Evolutionary conservation across 2,329 filamentous ascomycete genomes (phyloP), one percentile per base, ranked within the genome.

Genomic region (Aspergillus fumigatus): DNA sequence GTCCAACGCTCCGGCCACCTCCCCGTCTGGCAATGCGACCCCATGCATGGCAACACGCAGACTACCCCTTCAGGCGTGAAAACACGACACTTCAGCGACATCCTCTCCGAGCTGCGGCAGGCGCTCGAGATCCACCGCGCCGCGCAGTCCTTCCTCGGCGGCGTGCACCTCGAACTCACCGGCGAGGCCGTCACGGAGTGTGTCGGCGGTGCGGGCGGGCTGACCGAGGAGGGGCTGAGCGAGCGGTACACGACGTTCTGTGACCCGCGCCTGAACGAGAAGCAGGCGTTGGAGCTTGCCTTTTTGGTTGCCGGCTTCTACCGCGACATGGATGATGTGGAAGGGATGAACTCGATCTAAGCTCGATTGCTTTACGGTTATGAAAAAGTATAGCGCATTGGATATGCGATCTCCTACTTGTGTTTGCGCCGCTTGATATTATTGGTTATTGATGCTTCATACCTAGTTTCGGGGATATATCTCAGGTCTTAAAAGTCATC

Each of bases 21-120:
- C 23, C 91, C 96, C 3, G 90, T 97, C 65, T 97, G 93, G 93
- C 94, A 97, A 77, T 97, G 93, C 77, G 94, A 99, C 75, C 94
- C 94, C 23, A 99, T 99, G 94, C 94, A 99, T 76, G 94, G 94
- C 29, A 88, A 88, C 70, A 86, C 84, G 0, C 79, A 82, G 50
- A 79, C 80, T 50, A 93, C 90, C 0, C 82, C 84, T 0, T 79
- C 83, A 0, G 92, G 92, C 26, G 85, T 97, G 77, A 99, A 99
- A 80, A 99, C 94, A 1, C 85, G 94, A 17, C 88, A 89, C 54
- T 99, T 99, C 80, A 84, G 84, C 60, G 89, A 94, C 71, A 96
- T 99, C 67, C 87, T 97, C 71, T 84, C 84, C 1, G 94, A 99
- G 79, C 82, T 99, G 47, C 85, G 87, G 59, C 86, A 91, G 67